These are phyloP conservation scores for Pyrenopolyporus hunteri DNA, from an alignment of 495 filamentous ascomycete genomes.

Conservation along the genomic window DNA sequence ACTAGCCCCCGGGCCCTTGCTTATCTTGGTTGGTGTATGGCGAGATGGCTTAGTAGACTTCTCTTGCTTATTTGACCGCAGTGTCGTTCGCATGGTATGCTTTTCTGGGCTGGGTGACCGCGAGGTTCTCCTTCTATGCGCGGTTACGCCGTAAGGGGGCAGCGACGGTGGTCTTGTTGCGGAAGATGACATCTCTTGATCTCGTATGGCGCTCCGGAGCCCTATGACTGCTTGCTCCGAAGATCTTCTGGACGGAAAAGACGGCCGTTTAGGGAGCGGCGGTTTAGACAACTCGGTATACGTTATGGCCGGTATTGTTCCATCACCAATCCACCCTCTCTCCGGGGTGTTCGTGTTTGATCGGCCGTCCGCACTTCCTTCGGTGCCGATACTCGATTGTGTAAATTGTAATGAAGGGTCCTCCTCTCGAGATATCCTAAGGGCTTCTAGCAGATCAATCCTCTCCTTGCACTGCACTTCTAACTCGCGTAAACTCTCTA, in stretches of 20 bases:
- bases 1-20: slow-evolving; percentile 64
- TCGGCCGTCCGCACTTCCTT: slow-evolving; percentile 30
- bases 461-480: slow-evolving; percentile 94
- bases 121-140: slow-evolving; percentile 52
- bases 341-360: slow-evolving; percentile 41
- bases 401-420: slow-evolving; percentile 38
- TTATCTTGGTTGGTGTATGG: slow-evolving; percentile 33
- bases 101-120: slow-evolving; percentile 84
- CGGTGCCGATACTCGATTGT: slow-evolving; percentile 20
- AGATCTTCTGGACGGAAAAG: slow-evolving; percentile 55
- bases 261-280: slow-evolving; percentile 65
- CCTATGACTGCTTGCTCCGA: slow-evolving; percentile 55
- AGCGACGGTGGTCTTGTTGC: slow-evolving; percentile 39
- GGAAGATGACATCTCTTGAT: slow-evolving; percentile 43
- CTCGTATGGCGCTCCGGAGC: slow-evolving; percentile 33
- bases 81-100: slow-evolving; percentile 80
- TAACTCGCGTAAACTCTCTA: slow-evolving; percentile 79
- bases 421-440: slow-evolving; percentile 76
- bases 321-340: slow-evolving; percentile 73
- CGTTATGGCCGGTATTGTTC: slow-evolving; percentile 77
- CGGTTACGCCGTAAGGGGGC: slow-evolving; percentile 33
- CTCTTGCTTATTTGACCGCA: slow-evolving; percentile 68
- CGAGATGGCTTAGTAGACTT: slow-evolving; percentile 61
- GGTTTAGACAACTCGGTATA: slow-evolving; percentile 80
- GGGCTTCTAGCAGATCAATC: slow-evolving; percentile 84